These are phyloP conservation scores for Sporisorium reilianum DNA, from an alignment of 1,284 basidiomycete genomes.

Conservation along the genomic window DNA sequence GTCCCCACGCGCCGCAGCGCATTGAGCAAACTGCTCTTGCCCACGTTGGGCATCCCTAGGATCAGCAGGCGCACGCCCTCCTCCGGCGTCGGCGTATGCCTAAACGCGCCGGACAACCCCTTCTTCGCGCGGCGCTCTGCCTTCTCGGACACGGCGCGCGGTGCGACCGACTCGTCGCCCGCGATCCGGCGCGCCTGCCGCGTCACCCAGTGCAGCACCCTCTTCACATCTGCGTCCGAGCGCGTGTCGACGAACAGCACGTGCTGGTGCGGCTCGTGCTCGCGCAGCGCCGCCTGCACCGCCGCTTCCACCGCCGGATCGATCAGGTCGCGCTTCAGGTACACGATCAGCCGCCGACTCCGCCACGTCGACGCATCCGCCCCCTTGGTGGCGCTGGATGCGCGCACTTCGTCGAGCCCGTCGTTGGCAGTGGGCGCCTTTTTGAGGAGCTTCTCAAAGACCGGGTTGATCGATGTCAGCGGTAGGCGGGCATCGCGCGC, in stretches of 20 bases:
- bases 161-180: slow-evolving; percentile 10
- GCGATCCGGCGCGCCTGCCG: slow-evolving; percentile 36
- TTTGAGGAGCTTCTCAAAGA: slow-evolving; percentile 70
- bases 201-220: slow-evolving; percentile 70
- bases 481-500: slow-evolving; percentile 92
- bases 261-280: slow-evolving; percentile 70
- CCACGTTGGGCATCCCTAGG: slow-evolving; percentile 95
- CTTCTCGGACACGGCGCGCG: slow-evolving; percentile 11
- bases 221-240: slow-evolving; percentile 71
- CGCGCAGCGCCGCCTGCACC: slow-evolving; percentile 70
- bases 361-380: slow-evolving; percentile 58
- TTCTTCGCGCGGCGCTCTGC: slow-evolving; percentile 43
- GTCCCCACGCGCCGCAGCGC: slow-evolving; percentile 89
- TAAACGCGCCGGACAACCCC: slow-evolving; percentile 65
- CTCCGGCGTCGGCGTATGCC: slow-evolving; percentile 64
- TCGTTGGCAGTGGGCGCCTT: slow-evolving; percentile 60
- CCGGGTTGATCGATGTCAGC: slow-evolving; percentile 90
- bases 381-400: slow-evolving; percentile 27
- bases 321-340: slow-evolving; percentile 93
- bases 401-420: slow-evolving; percentile 23
- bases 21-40: slow-evolving; percentile 94
- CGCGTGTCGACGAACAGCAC: slow-evolving; percentile 73
- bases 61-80: slow-evolving; percentile 65
- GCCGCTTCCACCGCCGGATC: slow-evolving; percentile 81
- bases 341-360: slow-evolving; percentile 79